Evolutionary conservation across 495 filamentous ascomycete genomes (phyloP).

Genomic region (Xylaria curta): DNA sequence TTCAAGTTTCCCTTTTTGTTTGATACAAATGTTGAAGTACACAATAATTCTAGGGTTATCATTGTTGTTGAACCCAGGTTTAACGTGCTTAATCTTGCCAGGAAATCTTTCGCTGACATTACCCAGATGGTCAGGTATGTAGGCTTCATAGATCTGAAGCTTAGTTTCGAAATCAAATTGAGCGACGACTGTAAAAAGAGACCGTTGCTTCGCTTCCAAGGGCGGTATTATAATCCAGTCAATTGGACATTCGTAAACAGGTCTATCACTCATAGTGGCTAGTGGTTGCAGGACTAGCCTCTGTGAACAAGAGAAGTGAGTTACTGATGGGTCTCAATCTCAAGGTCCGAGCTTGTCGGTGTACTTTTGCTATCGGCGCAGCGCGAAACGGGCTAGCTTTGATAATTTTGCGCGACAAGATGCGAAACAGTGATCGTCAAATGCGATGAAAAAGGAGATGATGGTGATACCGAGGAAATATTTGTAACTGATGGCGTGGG

Average conservation of each 20-base stretch:
- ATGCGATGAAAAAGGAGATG: neutral
- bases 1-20: neutral
- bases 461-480: neutral
- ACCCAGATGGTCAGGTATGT: neutral
- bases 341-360: neutral
- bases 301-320: neutral
- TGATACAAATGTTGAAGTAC: neutral
- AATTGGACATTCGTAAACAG: neutral
- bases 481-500: too few relatives aligned
- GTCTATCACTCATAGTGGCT: neutral
- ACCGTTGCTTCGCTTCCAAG: neutral
- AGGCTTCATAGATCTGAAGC: neutral
- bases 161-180: neutral
- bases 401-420: neutral
- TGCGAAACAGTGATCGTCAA: neutral
- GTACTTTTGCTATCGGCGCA: neutral
- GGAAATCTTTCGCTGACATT: neutral
- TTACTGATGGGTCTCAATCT: neutral
- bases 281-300: neutral
- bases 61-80: neutral
- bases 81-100: neutral
- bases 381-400: neutral
- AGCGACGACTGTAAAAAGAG: neutral
- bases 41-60: neutral
- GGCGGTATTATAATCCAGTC: neutral